Base-by-base conservation (phyloP, 352 stramenopile species). In the Phytophthora sp. region DNA sequence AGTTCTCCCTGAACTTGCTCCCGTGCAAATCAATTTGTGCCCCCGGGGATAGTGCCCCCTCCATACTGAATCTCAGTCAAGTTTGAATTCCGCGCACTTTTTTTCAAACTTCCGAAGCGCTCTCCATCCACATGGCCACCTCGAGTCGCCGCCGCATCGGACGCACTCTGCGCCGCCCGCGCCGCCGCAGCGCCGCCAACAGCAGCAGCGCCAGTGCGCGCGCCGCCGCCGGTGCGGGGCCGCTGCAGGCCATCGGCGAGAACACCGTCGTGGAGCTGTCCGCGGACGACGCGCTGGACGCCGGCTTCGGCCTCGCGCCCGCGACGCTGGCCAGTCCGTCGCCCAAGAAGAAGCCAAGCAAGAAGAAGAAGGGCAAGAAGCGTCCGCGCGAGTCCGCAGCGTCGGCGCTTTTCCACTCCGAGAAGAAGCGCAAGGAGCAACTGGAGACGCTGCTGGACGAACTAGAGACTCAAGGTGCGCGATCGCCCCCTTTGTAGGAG, bases 211-310 rank as follows among this genome's bases (percentile, higher is more conserved):
- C 49, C 23, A 53, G 23, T 42, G 66, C 51, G 13, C 66, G 58
- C 8, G 63, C 54, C 9, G 59, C 34, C 23, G 50, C 39, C n/a
- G 51, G 62, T 12, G 10, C 26, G 3, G 66, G 61, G 0, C 67
- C 70, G 3, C 62, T 92, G 13, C 64, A 84, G 54, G 54, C 74
- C 24, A 91, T 92, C 41, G 72, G 71, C 7, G 84, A 92, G 65
- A 87, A 91, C 48, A 86, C 80, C 28, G 75, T 89, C 56, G 72
- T 77, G 38, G 72, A 83, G 21, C 72, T 84, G 23, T 20, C 39
- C 6, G 38, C 20, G 11, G 66, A 62, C 61, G 69, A 68, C 43
- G 37, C 32, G 8, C 20, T 66, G 39, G 50, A 31, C n/a, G 26
- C 26, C 20, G 53, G 32, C 23, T 66, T 61, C 12, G 44, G 56